Conservation (phyloP, 2,329 filamentous ascomycete genomes). For the Trichoderma atrobrunneum region DNA sequence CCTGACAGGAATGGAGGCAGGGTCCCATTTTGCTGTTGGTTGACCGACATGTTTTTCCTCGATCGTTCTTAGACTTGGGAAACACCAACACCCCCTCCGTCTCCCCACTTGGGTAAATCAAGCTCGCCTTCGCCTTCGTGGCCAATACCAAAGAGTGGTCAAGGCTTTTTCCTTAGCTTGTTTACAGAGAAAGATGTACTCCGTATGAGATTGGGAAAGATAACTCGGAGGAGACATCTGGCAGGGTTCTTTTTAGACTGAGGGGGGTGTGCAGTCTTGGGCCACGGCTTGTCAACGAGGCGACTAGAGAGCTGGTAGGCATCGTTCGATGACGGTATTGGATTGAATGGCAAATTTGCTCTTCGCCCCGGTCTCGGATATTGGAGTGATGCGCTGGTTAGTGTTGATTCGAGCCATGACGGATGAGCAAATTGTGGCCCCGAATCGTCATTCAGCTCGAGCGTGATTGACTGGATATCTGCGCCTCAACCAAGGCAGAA, state of each 20-base stretch:
- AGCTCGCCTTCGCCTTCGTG: background rate
- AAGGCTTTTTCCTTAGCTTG: background rate
- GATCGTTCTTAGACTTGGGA: slow-evolving; percentile 5
- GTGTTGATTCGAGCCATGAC: background rate
- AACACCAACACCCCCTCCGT: background rate
- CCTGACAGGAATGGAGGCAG: background rate
- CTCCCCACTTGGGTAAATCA: slow-evolving; percentile 15
- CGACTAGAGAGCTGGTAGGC: background rate
- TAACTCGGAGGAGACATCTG: background rate
- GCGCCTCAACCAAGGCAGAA: slow-evolving; percentile 16
- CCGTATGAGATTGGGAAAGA: slow-evolving; percentile 3
- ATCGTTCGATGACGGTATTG: background rate
- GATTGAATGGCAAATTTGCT: background rate
- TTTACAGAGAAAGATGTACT: slow-evolving; percentile 2
- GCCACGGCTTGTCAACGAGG: background rate
- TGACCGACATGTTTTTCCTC: background rate
- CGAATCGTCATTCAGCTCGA: background rate
- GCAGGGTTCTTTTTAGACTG: background rate
- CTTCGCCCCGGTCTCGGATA: background rate
- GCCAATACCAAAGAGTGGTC: slow-evolving; percentile 3
- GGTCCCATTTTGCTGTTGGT: slow-evolving; percentile 11
- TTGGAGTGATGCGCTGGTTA: background rate
- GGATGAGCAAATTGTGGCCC: background rate
- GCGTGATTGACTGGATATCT: background rate
- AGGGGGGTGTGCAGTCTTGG: background rate